Conservation (phyloP, 1,284 basidiomycete genomes). For the Ceratobasidium sp. region DNA sequence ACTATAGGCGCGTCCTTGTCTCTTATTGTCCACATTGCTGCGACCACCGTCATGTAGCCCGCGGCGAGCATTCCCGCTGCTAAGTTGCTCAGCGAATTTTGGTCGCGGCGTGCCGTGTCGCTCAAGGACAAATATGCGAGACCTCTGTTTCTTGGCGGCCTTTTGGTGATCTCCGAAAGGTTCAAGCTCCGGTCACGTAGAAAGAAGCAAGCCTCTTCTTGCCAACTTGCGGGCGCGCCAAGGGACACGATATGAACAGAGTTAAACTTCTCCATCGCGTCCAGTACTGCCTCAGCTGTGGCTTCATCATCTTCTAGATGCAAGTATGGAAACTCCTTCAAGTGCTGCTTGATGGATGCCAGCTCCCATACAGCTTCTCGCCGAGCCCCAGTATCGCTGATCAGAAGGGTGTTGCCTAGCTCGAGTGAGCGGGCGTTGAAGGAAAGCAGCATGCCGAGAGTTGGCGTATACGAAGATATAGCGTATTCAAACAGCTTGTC, state of each 20-base stretch:
- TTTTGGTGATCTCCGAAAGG: background rate
- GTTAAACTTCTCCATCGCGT: conserved; percentile 1
- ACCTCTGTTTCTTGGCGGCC: background rate
- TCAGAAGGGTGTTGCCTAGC: no score
- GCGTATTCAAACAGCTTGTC: no score
- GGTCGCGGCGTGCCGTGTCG: conserved; percentile 13
- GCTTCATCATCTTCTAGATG: no score
- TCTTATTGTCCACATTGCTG: conserved; percentile 33
- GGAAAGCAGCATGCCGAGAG: no score
- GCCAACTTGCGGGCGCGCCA: background rate
- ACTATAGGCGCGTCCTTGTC: conserved; percentile 32
- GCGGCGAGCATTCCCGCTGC: conserved; percentile 29
- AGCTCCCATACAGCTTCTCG: no score
- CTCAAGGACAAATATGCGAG: conserved; percentile 36
- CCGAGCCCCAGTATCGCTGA: no score
- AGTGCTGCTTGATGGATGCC: no score
- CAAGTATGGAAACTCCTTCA: no score
- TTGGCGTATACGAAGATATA: no score
- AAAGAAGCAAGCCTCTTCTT: background rate
- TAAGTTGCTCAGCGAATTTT: conserved; percentile 17
- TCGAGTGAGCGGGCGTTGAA: no score
- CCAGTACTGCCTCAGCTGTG: no score
- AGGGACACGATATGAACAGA: conserved; percentile 15
- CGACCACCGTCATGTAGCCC: conserved; percentile 12
- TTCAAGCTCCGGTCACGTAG: conserved; percentile 3